Evolutionary conservation across 2,329 filamentous ascomycete genomes (phyloP).

Genomic region (Aspergillus arachidicola): DNA sequence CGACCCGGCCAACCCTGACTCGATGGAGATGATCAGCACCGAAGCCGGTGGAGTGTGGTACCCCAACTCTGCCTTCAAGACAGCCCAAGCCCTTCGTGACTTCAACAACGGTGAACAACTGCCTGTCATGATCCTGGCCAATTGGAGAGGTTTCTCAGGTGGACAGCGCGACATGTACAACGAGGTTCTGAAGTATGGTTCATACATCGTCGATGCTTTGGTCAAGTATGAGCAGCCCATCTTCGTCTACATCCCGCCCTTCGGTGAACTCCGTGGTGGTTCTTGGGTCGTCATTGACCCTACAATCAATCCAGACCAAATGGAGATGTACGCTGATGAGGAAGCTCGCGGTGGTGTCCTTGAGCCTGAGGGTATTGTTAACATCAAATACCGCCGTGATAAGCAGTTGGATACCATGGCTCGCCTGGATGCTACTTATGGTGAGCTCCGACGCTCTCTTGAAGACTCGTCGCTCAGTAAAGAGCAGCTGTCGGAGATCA

Average conservation of each 20-base stretch:
- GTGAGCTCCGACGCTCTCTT: constrained; percentile 77
- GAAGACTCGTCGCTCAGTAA: constrained; percentile 67
- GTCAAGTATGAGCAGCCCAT: constrained; percentile 98
- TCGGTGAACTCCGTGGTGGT: constrained; percentile 94
- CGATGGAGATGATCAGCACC: constrained; percentile 89
- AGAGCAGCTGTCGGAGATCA: constrained; percentile 77
- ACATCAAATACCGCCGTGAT: constrained; percentile 97
- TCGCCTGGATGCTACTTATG: constrained; percentile 83
- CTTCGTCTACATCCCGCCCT: constrained; percentile 98
- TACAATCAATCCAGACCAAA: constrained; percentile 92
- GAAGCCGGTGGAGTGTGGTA: constrained; percentile 99
- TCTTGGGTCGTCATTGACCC: constrained; percentile 99
- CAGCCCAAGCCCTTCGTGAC: constrained; percentile 95
- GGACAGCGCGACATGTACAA: constrained; percentile 99
- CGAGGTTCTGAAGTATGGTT: constrained; percentile 98
- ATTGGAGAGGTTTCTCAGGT: constrained; percentile 99
- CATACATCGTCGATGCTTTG: constrained; percentile 96
- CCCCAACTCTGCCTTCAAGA: constrained; percentile 99
- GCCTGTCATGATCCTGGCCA: constrained; percentile 97
- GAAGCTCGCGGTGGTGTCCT: constrained; percentile 95
- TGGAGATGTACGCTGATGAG: constrained; percentile 99
- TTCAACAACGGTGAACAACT: constrained; percentile 99
- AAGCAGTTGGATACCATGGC: constrained; percentile 98
- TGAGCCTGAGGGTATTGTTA: constrained; percentile 96
- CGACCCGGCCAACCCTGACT: constrained; percentile 97